Base-by-base conservation (phyloP, 2,329 filamentous ascomycete genomes). In the Basipetospora sp. region DNA sequence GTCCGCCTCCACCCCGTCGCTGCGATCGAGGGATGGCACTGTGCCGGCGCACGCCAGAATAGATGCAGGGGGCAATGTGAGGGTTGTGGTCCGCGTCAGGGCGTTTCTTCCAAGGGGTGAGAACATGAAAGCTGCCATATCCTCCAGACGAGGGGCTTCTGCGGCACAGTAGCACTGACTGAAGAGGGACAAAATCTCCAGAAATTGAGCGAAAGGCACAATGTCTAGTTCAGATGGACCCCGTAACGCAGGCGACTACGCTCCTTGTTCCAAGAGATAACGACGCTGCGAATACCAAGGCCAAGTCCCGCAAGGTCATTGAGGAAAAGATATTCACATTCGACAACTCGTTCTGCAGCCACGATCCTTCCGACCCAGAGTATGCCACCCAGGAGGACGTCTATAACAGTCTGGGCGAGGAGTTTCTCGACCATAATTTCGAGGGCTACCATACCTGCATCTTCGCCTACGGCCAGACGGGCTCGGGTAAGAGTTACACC, bases 361-460 rank as follows among this genome's bases (percentile, higher is more conserved):
- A 94, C 59, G 65, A 88, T 54, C 69, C 70, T 40, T 57, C 65
- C 18, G 86, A 94, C 53, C 64, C 74, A 22, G 84, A 94, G 60
- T 98, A 94, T 54, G 87, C 90, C 3, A 72, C 80, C 43, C 90
- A 98, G 56, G 83, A 86, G 50, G 83, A 94, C 50, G 80, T 98
- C 40, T 96, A 98, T 66, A 84, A 90, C 52, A 81, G 80, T 42
- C 71, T 98, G 17, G 90, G 90, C 39, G 86, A 94, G 56, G 90
- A 96, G 53, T 96, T 98, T 48, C 71, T 98, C 44, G 90, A 98
- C 58, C 90, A 98, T 69, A 98, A 98, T 62, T 98, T 98, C 51
- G 87, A 94, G 54, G 90, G 90, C 45, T 98, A 98, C 63, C 88
- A 98, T 60, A 98, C 90, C 0, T 98, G 90, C 58, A 98, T 98